Evolutionary conservation across 305 asterid genomes (phyloP), one percentile per base, ranked within the genome.

Genomic region (Solanum hybrid): DNA sequence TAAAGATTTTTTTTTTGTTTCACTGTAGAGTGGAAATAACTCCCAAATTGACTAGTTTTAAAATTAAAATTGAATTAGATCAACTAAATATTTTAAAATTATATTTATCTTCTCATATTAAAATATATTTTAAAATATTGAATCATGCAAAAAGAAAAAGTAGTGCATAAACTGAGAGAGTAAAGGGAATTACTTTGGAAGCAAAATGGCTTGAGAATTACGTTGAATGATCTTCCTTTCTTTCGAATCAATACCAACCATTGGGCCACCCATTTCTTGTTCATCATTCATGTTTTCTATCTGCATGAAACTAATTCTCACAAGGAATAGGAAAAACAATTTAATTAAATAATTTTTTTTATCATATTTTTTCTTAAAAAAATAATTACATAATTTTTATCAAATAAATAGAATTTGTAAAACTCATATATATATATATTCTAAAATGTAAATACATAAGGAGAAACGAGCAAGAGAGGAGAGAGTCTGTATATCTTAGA

Each of bases 161-260:
- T 5, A 71, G 19, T 10, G 17, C 17, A 71, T 71, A 71, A 26
- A 71, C 22, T 11, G 40, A 36, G 31, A 37, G 86, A 77, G 82
- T 34, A 78, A 85, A 66, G 75, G 15, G 9, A 69, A 86, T 64
- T 64, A 32, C 88, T 86, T 35, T 86, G 60, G 80, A 35, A 69
- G 80, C 88, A 36, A 42, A 82, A 26, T 36, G 38, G 81, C 89
- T 66, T 86, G 26, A 35, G 22, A 38, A 66, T 86, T 69, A 26
- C 89, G 87, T 45, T 24, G 72, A 27, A 71, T 86, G 26, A 86
- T 86, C 7, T 86, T 86, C 64, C 79, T 86, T 86, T 13, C 64
- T 66, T 71, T 71, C 15, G 36, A 86, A 71, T 86, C 89, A 86
- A 86, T 37, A 75, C 37, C 89, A 86, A 86, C 89, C 64, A 45